A percentile compares a stretch with the other conserved stretches of the same genome.
These are phyloP conservation scores for Vairimorpha necatrix DNA, from an alignment of 371 early-diverging fungal species.

Conservation along the genomic window DNA sequence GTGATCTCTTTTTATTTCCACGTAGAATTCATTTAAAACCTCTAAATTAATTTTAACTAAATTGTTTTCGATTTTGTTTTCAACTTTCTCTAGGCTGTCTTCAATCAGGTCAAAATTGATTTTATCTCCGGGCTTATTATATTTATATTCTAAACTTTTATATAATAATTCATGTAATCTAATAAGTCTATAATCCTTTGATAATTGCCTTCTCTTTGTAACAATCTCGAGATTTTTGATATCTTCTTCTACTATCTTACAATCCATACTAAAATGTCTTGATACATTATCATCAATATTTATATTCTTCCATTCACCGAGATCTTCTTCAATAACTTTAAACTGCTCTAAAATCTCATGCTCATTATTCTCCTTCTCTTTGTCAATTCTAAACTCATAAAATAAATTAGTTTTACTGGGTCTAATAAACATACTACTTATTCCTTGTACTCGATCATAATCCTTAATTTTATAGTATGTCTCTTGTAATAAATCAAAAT, in stretches of 20 bases:
- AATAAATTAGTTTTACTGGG: conserved; percentile 29
- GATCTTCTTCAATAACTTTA: conserved; percentile 17
- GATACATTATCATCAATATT: background rate
- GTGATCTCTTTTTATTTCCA: conserved; percentile 16
- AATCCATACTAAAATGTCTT: conserved; percentile 34
- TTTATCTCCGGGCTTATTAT: background rate
- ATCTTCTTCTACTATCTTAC: conserved; percentile 23
- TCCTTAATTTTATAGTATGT: conserved; percentile 35
- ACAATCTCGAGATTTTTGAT: conserved; percentile 11
- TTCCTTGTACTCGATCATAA: conserved; percentile 25
- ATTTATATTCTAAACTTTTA: background rate
- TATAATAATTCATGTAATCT: conserved; percentile 36
- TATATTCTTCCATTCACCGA: conserved; percentile 29
- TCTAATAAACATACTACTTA: conserved; percentile 20
- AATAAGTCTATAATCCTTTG: conserved; percentile 21
- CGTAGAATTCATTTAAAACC: conserved; percentile 15
- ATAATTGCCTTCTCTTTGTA: conserved; percentile 27
- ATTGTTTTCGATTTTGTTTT: no score
- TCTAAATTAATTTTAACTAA: background rate
- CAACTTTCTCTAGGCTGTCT: background rate
- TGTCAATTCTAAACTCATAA: conserved; percentile 25
- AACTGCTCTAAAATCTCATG: conserved; percentile 6
- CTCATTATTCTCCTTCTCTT: conserved; percentile 4
- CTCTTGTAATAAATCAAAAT: conserved; percentile 22
- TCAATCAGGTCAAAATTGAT: background rate